Conservation (phyloP, 768 basidiomycete species). For the Lepiota venenata region DNA sequence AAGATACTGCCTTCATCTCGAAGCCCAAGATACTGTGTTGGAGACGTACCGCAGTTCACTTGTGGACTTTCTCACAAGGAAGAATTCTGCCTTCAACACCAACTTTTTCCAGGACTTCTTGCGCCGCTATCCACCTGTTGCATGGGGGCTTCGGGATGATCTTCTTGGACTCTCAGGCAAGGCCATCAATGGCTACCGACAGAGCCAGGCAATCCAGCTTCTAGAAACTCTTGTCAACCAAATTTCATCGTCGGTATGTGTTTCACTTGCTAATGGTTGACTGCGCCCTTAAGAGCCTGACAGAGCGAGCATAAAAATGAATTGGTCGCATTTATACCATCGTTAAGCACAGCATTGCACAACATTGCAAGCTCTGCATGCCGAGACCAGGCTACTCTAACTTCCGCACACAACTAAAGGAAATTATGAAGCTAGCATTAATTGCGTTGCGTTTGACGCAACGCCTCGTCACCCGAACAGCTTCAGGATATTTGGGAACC, state of each 20-base stretch:
- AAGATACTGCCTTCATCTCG: slow-evolving; percentile 40
- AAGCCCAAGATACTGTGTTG: slow-evolving; percentile 43
- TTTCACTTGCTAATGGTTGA: background rate
- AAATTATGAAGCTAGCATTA: slow-evolving; percentile 70
- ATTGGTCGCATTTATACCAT: slow-evolving; percentile 45
- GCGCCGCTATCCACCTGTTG: slow-evolving; percentile 57
- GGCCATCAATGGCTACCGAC: slow-evolving; percentile 75
- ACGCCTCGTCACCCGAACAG: slow-evolving; percentile 31
- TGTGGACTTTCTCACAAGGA: slow-evolving; percentile 74
- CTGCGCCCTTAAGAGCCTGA: slow-evolving; percentile 12
- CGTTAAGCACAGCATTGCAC: slow-evolving; percentile 47
- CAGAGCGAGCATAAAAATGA: slow-evolving; percentile 31
- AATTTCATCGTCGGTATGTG: slow-evolving; percentile 45
- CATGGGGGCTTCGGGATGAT: slow-evolving; percentile 61
- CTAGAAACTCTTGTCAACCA: slow-evolving; percentile 61
- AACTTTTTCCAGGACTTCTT: slow-evolving; percentile 79
- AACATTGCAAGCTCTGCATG: slow-evolving; percentile 46
- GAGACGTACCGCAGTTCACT: slow-evolving; percentile 64
- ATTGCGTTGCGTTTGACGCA: slow-evolving; percentile 65
- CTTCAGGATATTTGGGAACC: slow-evolving; percentile 55
- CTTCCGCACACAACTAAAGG: slow-evolving; percentile 72
- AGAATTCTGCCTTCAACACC: slow-evolving; percentile 71
- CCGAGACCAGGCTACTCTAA: slow-evolving; percentile 41
- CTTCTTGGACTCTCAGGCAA: slow-evolving; percentile 54
- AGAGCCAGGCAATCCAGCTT: slow-evolving; percentile 70